A percentile compares a stretch with the other conserved stretches of the same genome.
These are phyloP conservation scores for Allantophomopsis lycopodina DNA, from an alignment of 2,329 filamentous ascomycete species.

Conservation along the genomic window DNA sequence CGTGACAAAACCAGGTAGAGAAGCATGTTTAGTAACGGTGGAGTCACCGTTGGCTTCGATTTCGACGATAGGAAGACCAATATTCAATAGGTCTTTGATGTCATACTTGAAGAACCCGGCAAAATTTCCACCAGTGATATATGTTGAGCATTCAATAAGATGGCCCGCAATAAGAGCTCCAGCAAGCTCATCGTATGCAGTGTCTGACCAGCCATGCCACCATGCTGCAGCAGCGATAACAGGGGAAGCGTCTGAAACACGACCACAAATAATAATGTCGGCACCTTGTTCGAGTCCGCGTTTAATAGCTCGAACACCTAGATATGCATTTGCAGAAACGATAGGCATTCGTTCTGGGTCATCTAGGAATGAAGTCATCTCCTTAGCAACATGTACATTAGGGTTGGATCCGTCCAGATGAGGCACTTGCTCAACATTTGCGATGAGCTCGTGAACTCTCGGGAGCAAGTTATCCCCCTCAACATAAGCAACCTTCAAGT, in stretches of 20 bases:
- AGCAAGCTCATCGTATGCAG: constrained; percentile 22
- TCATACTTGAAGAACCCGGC: constrained; percentile 5
- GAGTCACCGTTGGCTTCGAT: constrained; percentile 25
- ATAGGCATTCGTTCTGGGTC: too few species aligned
- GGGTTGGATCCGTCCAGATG: too few species aligned
- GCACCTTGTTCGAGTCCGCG: constrained; percentile 20
- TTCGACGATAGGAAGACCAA: constrained; percentile 31
- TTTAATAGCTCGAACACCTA: too few species aligned
- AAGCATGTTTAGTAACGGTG: constrained; percentile 27
- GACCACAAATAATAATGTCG: constrained; percentile 28
- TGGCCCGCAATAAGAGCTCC: constrained; percentile 20
- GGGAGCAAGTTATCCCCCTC: too few species aligned
- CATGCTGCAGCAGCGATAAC: constrained; percentile 26
- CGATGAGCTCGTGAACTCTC: too few species aligned
- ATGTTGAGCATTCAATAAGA: constrained; percentile 16
- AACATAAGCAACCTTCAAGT: too few species aligned
- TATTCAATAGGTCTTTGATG: constrained; percentile 17
- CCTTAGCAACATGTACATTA: too few species aligned
- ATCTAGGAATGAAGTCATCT: too few species aligned
- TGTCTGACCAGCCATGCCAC: constrained; percentile 24
- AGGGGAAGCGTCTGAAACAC: constrained; percentile 28
- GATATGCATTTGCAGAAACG: too few species aligned
- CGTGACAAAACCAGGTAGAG: constrained; percentile 24
- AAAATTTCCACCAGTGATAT: constrained; percentile 9
- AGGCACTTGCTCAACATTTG: too few species aligned